Evolutionary conservation across 2,329 filamentous ascomycete species (phyloP).

Genomic region (Aspergillus pseudoglaucus): DNA sequence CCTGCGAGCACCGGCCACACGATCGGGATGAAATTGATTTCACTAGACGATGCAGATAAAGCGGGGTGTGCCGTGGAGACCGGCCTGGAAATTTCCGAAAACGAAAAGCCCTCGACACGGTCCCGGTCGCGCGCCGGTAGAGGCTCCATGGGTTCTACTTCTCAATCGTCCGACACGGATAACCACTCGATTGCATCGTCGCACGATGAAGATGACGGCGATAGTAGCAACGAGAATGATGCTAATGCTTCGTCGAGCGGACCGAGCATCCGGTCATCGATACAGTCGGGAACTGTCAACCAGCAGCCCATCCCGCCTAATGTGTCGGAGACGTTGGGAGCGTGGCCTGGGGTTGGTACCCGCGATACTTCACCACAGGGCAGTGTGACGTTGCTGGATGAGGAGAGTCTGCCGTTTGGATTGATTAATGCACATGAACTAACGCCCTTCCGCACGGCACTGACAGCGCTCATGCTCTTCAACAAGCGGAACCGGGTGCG

Average conservation of each 20-base stretch:
- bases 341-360: constrained; percentile 28
- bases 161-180: constrained; percentile 28
- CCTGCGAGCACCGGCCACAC: constrained; percentile 55
- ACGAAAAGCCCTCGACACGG: constrained; percentile 9
- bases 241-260: constrained; percentile 18
- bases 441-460: constrained; percentile 62
- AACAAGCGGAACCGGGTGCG: constrained; percentile 63
- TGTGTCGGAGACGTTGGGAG: constrained; percentile 24
- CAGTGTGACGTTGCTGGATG: constrained; percentile 55
- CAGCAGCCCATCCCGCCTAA: constrained; percentile 20
- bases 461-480: constrained; percentile 55
- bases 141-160: constrained; percentile 30
- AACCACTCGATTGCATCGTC: constrained; percentile 30
- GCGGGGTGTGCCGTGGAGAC: constrained; percentile 30
- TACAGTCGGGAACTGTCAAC: constrained; percentile 25
- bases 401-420: constrained; percentile 51
- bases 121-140: constrained; percentile 14
- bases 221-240: constrained; percentile 12
- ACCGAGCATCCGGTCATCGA: constrained; percentile 16
- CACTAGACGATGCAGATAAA: constrained; percentile 36
- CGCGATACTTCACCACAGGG: constrained; percentile 48
- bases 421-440: constrained; percentile 62
- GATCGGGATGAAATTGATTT: constrained; percentile 61
- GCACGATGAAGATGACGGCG: constrained; percentile 23
- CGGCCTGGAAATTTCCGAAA: constrained; percentile 13